phyloP scores from a whole-genome alignment of 352 stramenopile species.

The Phytopythium chamaehyphon region DNA sequence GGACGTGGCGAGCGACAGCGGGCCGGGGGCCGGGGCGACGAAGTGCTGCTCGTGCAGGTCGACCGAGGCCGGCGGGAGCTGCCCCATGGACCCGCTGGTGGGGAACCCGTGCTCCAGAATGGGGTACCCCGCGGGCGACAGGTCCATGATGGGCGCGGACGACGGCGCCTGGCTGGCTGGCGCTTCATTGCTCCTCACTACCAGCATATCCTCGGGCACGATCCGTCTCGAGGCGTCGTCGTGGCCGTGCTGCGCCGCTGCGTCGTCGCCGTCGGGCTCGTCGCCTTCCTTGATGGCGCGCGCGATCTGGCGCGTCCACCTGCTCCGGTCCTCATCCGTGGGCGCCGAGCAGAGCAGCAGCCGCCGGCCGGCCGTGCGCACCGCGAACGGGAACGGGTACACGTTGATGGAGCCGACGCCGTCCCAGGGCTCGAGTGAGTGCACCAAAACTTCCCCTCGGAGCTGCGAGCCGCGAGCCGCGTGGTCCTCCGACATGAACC shows the following conservation, averaged over 20 bases:
- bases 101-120: slow-evolving; percentile 5
- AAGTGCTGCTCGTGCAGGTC: neutral
- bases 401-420: slow-evolving; percentile 46
- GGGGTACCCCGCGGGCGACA: slow-evolving; percentile 1
- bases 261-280: no score
- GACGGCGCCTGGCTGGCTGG: slow-evolving; percentile 9
- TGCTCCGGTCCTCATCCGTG: slow-evolving; percentile 31
- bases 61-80: neutral
- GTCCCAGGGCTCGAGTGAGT: slow-evolving; percentile 53
- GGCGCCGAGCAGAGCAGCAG: slow-evolving; percentile 59
- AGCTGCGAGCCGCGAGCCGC: slow-evolving; percentile 42
- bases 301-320: slow-evolving; percentile 40
- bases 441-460: slow-evolving; percentile 59
- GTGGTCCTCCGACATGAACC: slow-evolving; percentile 58
- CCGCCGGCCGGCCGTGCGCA: slow-evolving; percentile 51
- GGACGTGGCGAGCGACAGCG: slow-evolving; percentile 9
- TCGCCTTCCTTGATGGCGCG: slow-evolving; percentile 21
- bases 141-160: slow-evolving; percentile 7
- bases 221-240: slow-evolving; percentile 39
- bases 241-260: slow-evolving; percentile 2
- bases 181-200: no score
- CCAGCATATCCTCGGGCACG: slow-evolving; percentile 47
- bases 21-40: neutral
- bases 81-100: slow-evolving; percentile 4
- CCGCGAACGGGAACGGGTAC: slow-evolving; percentile 54